Conservation (phyloP, 2,329 filamentous ascomycete species). For the Colletotrichum phormii region DNA sequence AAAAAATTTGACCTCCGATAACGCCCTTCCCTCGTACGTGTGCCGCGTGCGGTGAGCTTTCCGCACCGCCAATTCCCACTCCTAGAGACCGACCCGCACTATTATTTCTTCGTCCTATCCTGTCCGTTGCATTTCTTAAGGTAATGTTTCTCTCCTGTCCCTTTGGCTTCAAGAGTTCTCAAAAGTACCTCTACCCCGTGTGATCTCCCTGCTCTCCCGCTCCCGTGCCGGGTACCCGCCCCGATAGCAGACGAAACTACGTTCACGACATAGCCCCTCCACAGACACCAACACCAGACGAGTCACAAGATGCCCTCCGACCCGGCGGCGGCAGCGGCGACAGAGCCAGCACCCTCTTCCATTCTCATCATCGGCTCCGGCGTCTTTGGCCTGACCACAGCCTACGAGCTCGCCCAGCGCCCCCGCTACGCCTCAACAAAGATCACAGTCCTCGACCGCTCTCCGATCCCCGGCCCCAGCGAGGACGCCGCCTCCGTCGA, state of each 20-base stretch:
- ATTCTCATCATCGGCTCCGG: conserved; percentile 78
- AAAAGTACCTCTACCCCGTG: neutral
- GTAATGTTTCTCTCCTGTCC: neutral
- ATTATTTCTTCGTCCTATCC: neutral
- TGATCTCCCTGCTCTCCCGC: neutral
- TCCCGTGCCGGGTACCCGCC: neutral
- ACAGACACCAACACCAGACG: neutral
- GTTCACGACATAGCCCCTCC: neutral
- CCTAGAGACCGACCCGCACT: neutral
- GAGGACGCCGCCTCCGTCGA: conserved; percentile 72
- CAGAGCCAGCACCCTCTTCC: conserved; percentile 51
- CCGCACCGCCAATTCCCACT: neutral
- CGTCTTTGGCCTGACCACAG: conserved; percentile 71
- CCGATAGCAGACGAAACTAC: conserved; percentile 1
- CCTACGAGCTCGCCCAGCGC: conserved; percentile 76
- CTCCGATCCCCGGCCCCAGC: conserved; percentile 58
- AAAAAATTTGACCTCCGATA: neutral
- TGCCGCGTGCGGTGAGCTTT: neutral
- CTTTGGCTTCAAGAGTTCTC: neutral
- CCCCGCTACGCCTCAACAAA: conserved; percentile 62
- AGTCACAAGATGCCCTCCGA: conserved; percentile 5
- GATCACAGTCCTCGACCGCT: conserved; percentile 72
- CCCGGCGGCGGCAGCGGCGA: neutral
- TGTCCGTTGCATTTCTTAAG: neutral
- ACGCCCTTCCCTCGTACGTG: neutral